These are phyloP conservation scores for Piloderma croceum DNA, from an alignment of 768 basidiomycete genomes.

Conservation along the genomic window DNA sequence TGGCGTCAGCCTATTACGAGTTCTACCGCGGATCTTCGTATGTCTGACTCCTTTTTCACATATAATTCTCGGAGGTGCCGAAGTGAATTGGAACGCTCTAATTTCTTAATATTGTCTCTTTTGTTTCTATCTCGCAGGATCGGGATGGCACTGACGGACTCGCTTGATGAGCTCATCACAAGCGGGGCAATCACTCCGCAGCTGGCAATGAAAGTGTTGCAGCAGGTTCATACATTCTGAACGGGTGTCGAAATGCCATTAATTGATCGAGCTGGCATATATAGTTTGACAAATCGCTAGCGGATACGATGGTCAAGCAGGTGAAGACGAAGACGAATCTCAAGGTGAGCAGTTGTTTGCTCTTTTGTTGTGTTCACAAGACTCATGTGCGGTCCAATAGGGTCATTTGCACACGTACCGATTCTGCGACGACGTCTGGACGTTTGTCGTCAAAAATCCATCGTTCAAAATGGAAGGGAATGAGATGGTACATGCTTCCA, in stretches of 20 bases:
- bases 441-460: constrained; percentile 92
- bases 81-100: not conserved
- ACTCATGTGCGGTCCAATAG: constrained; percentile 30
- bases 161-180: constrained; percentile 96
- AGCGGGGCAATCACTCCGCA: constrained; percentile 96
- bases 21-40: constrained; percentile 91
- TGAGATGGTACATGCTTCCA: constrained; percentile 63
- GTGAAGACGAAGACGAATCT: constrained; percentile 93
- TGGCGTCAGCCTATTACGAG: constrained; percentile 87
- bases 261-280: constrained; percentile 2
- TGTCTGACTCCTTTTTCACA: constrained; percentile 27
- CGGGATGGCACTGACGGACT: constrained; percentile 95
- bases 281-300: constrained; percentile 94
- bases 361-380: constrained; percentile 1
- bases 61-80: not conserved
- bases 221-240: constrained; percentile 60
- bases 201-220: constrained; percentile 96
- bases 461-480: constrained; percentile 84
- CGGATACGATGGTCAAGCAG: constrained; percentile 86
- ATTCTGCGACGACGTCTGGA: constrained; percentile 96
- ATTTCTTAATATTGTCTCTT: not conserved
- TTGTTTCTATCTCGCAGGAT: constrained; percentile 51
- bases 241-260: constrained; percentile 8
- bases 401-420: constrained; percentile 91
- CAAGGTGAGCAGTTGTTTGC: constrained; percentile 50